Conservation (phyloP, 768 basidiomycete genomes). For the Trametes coccinea region DNA sequence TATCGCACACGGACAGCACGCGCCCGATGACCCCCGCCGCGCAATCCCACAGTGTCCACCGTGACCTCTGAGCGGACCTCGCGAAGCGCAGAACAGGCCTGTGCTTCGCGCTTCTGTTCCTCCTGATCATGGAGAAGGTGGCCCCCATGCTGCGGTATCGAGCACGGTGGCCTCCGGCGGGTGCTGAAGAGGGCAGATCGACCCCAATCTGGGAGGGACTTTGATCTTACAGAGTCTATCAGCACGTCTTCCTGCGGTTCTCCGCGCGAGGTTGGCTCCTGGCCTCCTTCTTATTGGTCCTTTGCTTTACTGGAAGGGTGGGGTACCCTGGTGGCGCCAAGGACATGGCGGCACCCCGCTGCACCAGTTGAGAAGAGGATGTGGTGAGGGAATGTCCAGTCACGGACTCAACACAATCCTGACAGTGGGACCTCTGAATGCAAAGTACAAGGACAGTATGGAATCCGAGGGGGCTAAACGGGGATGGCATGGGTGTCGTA, state of each 20-base stretch:
- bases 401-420: no score
- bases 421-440: background rate
- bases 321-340: no score
- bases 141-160: background rate
- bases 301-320: no score
- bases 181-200: conserved; percentile 2
- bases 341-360: no score
- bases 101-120: background rate
- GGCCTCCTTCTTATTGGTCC: background rate
- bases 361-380: no score
- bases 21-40: background rate
- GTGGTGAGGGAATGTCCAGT: no score
- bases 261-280: background rate
- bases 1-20: background rate
- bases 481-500: background rate
- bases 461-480: background rate
- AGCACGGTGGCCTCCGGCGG: background rate
- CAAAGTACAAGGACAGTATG: conserved; percentile 3
- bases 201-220: conserved; percentile 5
- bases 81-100: background rate
- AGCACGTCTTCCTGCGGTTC: conserved; percentile 7
- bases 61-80: background rate
- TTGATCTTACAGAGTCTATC: conserved; percentile 13
- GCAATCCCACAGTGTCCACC: conserved; percentile 6
- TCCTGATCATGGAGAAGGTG: background rate